phyloP scores from a whole-genome alignment of 768 basidiomycete genomes.

The Baorangia bicolor region DNA sequence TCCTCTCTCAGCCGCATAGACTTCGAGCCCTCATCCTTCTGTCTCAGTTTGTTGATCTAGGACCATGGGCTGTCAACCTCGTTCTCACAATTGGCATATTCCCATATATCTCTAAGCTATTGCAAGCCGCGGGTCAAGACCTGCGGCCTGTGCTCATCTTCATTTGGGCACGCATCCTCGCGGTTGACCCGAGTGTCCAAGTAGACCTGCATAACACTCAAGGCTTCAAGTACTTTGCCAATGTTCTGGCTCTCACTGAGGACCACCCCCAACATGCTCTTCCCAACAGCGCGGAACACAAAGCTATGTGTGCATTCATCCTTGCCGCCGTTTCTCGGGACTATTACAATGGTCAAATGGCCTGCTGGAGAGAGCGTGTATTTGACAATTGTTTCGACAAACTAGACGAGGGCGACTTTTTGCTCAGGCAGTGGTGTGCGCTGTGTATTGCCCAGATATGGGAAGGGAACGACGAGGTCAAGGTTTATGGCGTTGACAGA shows the following conservation, averaged over 20 bases:
- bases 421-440: conserved; percentile 92
- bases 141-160: conserved; percentile 97
- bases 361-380: conserved; percentile 77
- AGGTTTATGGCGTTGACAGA: conserved; percentile 74
- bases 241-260: conserved; percentile 67
- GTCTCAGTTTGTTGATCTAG: conserved; percentile 96
- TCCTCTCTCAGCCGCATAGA: conserved; percentile 94
- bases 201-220: conserved; percentile 79
- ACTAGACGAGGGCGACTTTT: conserved; percentile 85
- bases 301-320: conserved; percentile 98
- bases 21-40: conserved; percentile 93
- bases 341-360: conserved; percentile 81
- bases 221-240: conserved; percentile 84
- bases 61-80: conserved; percentile 97
- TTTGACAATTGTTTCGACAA: conserved; percentile 86
- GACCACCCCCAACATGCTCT: conserved; percentile 55
- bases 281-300: conserved; percentile 94
- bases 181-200: conserved; percentile 93
- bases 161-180: conserved; percentile 97
- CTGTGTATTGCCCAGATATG: conserved; percentile 94
- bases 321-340: conserved; percentile 88
- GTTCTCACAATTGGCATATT: conserved; percentile 97
- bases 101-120: conserved; percentile 94
- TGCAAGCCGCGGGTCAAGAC: conserved; percentile 93
- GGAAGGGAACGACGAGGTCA: conserved; percentile 90